Evolutionary conservation across 2,329 filamentous ascomycete species (phyloP), one percentile per base, ranked within the genome.

Genomic region (Diaporthe aspalathi): DNA sequence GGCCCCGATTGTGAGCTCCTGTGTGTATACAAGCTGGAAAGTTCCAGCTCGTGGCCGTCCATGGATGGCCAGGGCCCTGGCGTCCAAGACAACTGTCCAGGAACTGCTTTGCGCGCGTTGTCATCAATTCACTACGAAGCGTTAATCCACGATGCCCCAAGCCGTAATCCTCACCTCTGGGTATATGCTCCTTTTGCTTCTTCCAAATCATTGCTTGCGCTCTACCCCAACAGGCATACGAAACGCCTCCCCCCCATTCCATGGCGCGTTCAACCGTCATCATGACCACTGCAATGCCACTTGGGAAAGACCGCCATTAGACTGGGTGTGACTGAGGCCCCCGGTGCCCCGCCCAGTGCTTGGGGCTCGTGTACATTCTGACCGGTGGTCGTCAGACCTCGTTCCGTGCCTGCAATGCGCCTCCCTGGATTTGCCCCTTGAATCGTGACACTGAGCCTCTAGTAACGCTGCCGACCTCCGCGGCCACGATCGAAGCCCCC

Each of bases 401-500:
- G 52, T 11, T 9, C 38, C 11, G 43, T 16, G 22, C 27, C 20
- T 17, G 24, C 40, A 47, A 12, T 11, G 24, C 20, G 9, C 43
- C 27, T 20, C 7, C 43, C 27, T 22, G 12, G 14, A n/a, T 3
- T 29, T 3, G 32, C 43, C 27, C 11, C 43, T 35, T 17, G 20
- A 17, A 12, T 6, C 24, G 11, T 63, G 32, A 22, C n/a, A 20
- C 8, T 40, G 5, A 43, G 40, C 16, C 8, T 9, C 27, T 71
- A 73, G 54, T 73, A 73, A 4, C 71, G 62, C 22, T 83, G 71
- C 17, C 76, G 71, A n/a, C 74, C 77, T 8, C 79, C 76, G 2
- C 80, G 76, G 3, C 80, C 77, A 12, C 80, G 76, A 27, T 78
- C 75, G 35, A 76, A 76, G 43, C 75, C 75, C 16, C 76, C 74